Conservation (phyloP, 164 flowering plant genomes). For the Buxus sempervirens region DNA sequence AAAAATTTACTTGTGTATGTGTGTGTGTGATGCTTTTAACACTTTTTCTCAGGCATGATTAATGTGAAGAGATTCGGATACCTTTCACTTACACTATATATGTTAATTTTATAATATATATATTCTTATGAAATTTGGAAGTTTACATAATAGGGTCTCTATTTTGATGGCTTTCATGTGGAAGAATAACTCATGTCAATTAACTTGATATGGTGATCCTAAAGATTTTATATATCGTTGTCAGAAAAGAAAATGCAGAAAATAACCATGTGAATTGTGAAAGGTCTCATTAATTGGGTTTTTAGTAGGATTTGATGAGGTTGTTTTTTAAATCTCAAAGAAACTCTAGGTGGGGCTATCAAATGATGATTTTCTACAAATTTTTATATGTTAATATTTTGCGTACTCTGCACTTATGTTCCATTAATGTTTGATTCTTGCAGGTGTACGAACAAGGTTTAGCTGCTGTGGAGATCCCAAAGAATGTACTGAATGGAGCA, state of each 20-base stretch:
- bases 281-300: background rate
- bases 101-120: background rate
- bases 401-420: background rate
- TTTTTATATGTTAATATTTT: background rate
- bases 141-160: background rate
- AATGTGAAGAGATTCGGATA: background rate
- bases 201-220: background rate
- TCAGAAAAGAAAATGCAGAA: background rate
- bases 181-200: background rate
- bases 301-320: background rate
- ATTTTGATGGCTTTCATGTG: background rate
- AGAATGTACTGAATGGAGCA: constrained; percentile 52
- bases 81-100: background rate
- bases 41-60: too few relatives aligned
- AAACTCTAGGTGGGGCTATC: background rate
- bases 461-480: constrained; percentile 57
- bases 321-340: background rate
- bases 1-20: too few relatives aligned
- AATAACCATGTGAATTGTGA: background rate
- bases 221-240: background rate
- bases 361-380: background rate
- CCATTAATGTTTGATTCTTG: constrained; percentile 11
- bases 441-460: constrained; percentile 87
- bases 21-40: too few relatives aligned
- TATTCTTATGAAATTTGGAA: background rate